These are phyloP conservation scores for Russula griseocarnosa DNA, from an alignment of 768 basidiomycete genomes.

Conservation along the genomic window DNA sequence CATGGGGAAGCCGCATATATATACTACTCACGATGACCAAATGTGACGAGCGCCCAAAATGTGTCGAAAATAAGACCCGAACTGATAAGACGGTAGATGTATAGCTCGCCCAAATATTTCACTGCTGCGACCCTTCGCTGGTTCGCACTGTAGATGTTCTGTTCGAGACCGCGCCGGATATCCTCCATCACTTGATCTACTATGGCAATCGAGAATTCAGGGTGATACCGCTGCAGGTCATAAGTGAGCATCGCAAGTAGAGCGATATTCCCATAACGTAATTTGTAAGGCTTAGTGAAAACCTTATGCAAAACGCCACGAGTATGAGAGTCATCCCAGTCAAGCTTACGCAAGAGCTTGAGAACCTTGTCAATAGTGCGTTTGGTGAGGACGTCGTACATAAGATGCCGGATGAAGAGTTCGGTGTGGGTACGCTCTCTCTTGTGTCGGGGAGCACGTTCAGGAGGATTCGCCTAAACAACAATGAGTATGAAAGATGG, in stretches of 20 bases:
- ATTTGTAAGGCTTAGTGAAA: constrained; percentile 98
- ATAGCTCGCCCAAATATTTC: constrained; percentile 95
- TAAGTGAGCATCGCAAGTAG: constrained; percentile 92
- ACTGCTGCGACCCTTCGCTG: constrained; percentile 88
- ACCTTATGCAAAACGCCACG: constrained; percentile 71
- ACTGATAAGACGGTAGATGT: constrained; percentile 90
- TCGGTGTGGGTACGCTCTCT: constrained; percentile 85
- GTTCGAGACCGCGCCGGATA: constrained; percentile 83
- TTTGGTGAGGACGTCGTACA: constrained; percentile 89
- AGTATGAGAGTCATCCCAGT: constrained; percentile 80
- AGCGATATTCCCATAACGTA: constrained; percentile 86
- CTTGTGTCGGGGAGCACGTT: constrained; percentile 79
- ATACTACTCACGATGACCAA: constrained; percentile 80
- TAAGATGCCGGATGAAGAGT: constrained; percentile 91
- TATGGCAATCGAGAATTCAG: constrained; percentile 80
- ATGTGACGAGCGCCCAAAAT: constrained; percentile 90
- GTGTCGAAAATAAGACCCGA: constrained; percentile 90
- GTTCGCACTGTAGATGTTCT: constrained; percentile 92
- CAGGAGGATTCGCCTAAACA: constrained; percentile 90
- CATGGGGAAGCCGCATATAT: constrained; percentile 2
- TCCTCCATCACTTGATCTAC: constrained; percentile 96
- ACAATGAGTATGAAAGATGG: constrained; percentile 17
- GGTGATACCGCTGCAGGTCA: constrained; percentile 90
- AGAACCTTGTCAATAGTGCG: constrained; percentile 95
- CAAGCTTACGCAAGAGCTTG: constrained; percentile 85